These are phyloP conservation scores for Lepidium africanum DNA, from an alignment of 345 rosid species.

Conservation along the genomic window DNA sequence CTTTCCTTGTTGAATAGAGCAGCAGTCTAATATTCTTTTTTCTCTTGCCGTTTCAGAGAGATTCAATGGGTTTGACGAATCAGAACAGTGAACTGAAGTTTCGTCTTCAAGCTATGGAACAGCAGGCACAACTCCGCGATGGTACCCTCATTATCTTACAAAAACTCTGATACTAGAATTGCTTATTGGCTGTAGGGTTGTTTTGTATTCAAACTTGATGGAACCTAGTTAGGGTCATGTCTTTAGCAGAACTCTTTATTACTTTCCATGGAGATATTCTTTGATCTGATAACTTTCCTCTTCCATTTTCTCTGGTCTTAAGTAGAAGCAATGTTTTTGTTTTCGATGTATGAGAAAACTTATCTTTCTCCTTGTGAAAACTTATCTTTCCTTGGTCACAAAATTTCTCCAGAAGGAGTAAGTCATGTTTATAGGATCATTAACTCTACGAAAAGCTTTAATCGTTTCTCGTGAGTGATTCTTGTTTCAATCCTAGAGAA, in stretches of 20 bases:
- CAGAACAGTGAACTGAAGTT: constrained; percentile 54
- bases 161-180: background rate
- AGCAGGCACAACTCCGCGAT: constrained; percentile 52
- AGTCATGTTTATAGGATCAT: background rate
- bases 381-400: background rate
- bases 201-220: background rate
- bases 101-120: constrained; percentile 60
- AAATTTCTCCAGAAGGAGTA: background rate
- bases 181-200: background rate
- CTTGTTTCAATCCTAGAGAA: background rate
- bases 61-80: constrained; percentile 35
- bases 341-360: background rate
- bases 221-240: background rate
- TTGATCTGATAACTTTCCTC: background rate
- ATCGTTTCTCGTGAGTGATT: background rate
- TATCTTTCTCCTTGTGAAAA: background rate
- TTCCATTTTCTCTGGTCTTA: background rate
- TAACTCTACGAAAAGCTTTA: background rate
- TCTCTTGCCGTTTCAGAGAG: constrained; percentile 32
- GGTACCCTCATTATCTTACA: constrained; percentile 19
- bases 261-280: background rate
- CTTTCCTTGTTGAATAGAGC: background rate
- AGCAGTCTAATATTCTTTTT: background rate
- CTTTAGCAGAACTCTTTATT: background rate
- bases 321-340: background rate